These are phyloP conservation scores for Cyclotella baltica DNA, from an alignment of 108 stramenopile genomes.

Conservation along the genomic window DNA sequence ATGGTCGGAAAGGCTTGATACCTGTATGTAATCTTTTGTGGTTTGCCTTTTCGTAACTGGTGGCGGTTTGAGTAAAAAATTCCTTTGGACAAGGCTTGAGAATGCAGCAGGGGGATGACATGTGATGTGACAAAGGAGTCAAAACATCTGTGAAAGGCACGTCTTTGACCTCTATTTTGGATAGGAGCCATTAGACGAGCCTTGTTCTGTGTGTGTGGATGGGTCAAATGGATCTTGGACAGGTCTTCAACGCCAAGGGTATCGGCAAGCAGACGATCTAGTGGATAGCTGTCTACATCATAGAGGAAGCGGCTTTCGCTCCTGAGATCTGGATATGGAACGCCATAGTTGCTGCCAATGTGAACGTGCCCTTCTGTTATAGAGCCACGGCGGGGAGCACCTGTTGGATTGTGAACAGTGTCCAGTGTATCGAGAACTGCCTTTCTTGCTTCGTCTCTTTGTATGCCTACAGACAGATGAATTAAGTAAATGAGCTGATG, in stretches of 20 bases:
- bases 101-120: slow-evolving; percentile 77
- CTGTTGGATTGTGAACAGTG: slow-evolving; percentile 21
- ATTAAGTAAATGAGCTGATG: not conserved
- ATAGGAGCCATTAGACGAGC: slow-evolving; percentile 51
- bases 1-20: slow-evolving; percentile 84
- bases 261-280: slow-evolving; percentile 65
- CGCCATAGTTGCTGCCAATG: slow-evolving; percentile 70
- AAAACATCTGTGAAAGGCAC: slow-evolving; percentile 67
- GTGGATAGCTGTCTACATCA: slow-evolving; percentile 69
- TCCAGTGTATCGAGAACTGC: slow-evolving; percentile 35
- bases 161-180: slow-evolving; percentile 45
- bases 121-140: slow-evolving; percentile 77
- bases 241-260: slow-evolving; percentile 66
- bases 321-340: slow-evolving; percentile 70
- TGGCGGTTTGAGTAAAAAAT: slow-evolving; percentile 58
- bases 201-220: slow-evolving; percentile 55
- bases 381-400: slow-evolving; percentile 7
- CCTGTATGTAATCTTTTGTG: slow-evolving; percentile 58
- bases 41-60: slow-evolving; percentile 42
- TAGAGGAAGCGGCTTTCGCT: slow-evolving; percentile 70
- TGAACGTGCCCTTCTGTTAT: slow-evolving; percentile 10
- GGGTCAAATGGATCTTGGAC: slow-evolving; percentile 54
- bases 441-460: slow-evolving; percentile 47
- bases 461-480: slow-evolving; percentile 31
- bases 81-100: slow-evolving; percentile 62